Percentiles rank a stretch among this genome's conserved stretches.
phyloP scores from a whole-genome alignment of 2,329 filamentous ascomycete genomes.

The Microcera coccophila region DNA sequence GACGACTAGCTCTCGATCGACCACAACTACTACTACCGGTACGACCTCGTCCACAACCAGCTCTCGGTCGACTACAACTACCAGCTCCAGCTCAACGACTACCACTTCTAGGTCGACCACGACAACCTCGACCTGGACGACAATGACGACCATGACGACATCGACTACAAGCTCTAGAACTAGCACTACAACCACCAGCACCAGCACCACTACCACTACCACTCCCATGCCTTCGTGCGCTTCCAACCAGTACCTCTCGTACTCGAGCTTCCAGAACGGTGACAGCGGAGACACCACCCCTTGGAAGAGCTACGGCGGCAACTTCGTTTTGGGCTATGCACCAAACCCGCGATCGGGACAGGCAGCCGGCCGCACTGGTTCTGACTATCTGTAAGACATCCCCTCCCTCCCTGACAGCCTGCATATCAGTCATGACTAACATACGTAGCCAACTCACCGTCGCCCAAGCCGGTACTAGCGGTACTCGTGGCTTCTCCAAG shows the following conservation, averaged over 20 bases:
- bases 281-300: background rate
- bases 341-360: background rate
- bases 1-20: background rate
- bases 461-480: background rate
- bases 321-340: background rate
- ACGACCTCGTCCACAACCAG: background rate
- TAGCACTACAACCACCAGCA: background rate
- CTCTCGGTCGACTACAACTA: background rate
- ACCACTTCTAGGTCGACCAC: background rate
- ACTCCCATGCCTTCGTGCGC: background rate
- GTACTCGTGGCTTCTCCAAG: background rate
- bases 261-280: background rate
- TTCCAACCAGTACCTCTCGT: background rate
- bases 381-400: background rate
- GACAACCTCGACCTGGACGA: background rate
- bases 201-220: background rate
- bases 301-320: background rate
- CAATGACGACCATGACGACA: background rate
- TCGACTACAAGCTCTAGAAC: background rate
- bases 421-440: background rate
- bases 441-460: background rate
- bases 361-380: background rate
- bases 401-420: background rate
- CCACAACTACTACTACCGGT: background rate
- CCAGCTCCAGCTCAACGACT: background rate